phyloP scores from a whole-genome alignment of 495 filamentous ascomycete species.

The Cercophora newfieldiana region DNA sequence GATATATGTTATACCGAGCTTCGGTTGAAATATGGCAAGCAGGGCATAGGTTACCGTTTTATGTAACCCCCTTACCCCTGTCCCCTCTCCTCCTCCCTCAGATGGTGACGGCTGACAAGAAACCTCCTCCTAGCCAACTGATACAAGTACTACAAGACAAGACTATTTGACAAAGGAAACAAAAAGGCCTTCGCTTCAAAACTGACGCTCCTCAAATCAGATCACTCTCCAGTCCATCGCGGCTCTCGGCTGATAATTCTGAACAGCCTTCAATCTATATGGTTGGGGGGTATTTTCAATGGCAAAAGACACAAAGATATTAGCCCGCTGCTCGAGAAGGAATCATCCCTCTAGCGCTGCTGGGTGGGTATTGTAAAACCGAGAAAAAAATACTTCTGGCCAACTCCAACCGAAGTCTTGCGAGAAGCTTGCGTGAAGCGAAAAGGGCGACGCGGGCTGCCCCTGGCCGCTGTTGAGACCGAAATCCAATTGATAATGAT shows the following conservation, averaged over 20 bases:
- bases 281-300: constrained; percentile 24
- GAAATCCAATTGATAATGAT: constrained; percentile 10
- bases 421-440: constrained; percentile 10
- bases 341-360: not conserved
- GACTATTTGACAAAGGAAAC: constrained; percentile 17
- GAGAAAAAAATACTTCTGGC: constrained; percentile 13
- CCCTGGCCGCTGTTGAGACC: not conserved
- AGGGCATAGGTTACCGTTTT: not conserved
- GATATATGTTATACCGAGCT: not conserved
- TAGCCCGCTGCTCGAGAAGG: constrained; percentile 10
- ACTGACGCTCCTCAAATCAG: constrained; percentile 4
- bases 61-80: not conserved
- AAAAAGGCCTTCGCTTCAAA: not conserved
- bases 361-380: constrained; percentile 21
- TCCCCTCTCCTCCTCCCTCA: not conserved
- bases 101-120: not conserved
- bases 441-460: not conserved
- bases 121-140: not conserved
- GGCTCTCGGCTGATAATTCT: constrained; percentile 10
- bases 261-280: constrained; percentile 23
- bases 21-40: not conserved
- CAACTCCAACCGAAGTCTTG: not conserved
- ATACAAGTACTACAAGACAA: constrained; percentile 1
- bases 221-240: not conserved
- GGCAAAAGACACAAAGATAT: constrained; percentile 15